Evolutionary conservation across 1,284 basidiomycete genomes (phyloP), one percentile per base, ranked within the genome.

Genomic region (Heterobasidion irregulare): DNA sequence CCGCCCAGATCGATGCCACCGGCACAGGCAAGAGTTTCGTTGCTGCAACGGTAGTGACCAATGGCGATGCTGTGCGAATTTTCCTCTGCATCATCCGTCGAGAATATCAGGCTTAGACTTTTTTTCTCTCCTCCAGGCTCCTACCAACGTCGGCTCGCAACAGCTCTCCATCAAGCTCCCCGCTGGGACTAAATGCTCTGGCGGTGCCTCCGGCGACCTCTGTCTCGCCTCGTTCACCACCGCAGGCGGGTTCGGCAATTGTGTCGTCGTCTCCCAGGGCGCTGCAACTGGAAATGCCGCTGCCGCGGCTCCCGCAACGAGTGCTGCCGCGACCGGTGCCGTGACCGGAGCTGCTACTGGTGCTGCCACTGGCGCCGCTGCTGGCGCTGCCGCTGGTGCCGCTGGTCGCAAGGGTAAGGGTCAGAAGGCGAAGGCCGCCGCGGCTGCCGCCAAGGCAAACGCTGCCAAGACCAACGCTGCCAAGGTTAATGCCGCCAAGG

Each of bases 141-240:
- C 69, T 13, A 58, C 57, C 1, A 53, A 52, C 3, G 59, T 58
- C 36, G 73, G 72, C 47, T 66, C 72, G n/a, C 66, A 77, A 36
- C 64, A 68, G 18, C 60, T 79, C 49, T 66, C 65, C 1, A 73
- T 72, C 38, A 50, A 64, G 33, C 65, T 79, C 47, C 76, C 77
- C 10, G 66, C 73, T 36, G 74, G 74, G 4, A 77, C 72, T 6
- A 67, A 63, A 45, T 80, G 77, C 63, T 72, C 73, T 9, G 77
- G 77, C 52, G 78, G 77, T 33, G 57, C 63, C 15, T 54, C 62
- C n/a, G 65, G 67, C 1, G 70, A 75, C 57, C 63, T 66, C 44
- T 80, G 77, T 58, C 65, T 79, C 56, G 72, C 74, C 65, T 70
- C 71, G 12, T 72, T 75, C 58, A 70, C 64, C 52, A 70, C 71